Evolutionary conservation across 1,284 basidiomycete genomes (phyloP).

Genomic region (Sporisorium sorghi): DNA sequence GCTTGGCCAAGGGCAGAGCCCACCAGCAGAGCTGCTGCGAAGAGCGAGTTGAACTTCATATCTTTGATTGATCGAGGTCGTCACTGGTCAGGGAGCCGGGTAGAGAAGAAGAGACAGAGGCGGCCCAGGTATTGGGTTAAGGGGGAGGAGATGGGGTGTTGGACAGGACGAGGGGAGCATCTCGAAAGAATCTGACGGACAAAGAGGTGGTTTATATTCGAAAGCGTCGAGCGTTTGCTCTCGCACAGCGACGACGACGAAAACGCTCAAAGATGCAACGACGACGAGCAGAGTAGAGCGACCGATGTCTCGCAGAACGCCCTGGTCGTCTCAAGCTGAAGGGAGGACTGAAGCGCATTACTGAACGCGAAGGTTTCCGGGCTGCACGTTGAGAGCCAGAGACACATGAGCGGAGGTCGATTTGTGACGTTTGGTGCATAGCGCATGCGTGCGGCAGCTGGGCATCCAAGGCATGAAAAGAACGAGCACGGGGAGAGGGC

Average conservation of each 20-base stretch:
- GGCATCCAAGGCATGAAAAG: too few relatives aligned
- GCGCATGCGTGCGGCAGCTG: too few relatives aligned
- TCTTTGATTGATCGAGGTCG: neutral
- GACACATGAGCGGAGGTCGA: neutral
- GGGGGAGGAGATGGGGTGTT: too few relatives aligned
- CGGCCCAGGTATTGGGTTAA: too few relatives aligned
- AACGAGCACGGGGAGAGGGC: neutral
- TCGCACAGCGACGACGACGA: too few relatives aligned
- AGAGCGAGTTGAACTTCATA: constrained; percentile 36
- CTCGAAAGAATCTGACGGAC: neutral
- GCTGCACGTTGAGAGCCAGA: neutral
- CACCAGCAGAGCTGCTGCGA: constrained; percentile 19
- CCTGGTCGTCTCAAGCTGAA: too few relatives aligned
- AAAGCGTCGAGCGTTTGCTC: neutral
- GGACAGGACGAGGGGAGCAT: too few relatives aligned
- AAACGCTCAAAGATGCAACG: too few relatives aligned
- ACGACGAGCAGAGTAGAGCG: too few relatives aligned
- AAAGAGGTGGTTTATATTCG: neutral
- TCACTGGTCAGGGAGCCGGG: neutral
- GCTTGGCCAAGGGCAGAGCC: constrained; percentile 22
- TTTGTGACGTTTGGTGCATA: neutral
- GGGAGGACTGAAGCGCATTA: too few relatives aligned
- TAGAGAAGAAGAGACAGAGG: neutral
- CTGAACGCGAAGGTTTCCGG: constrained; percentile 6
- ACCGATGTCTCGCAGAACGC: too few relatives aligned